phyloP scores from a whole-genome alignment of 352 stramenopile species.

The Phytophthora cactorum region DNA sequence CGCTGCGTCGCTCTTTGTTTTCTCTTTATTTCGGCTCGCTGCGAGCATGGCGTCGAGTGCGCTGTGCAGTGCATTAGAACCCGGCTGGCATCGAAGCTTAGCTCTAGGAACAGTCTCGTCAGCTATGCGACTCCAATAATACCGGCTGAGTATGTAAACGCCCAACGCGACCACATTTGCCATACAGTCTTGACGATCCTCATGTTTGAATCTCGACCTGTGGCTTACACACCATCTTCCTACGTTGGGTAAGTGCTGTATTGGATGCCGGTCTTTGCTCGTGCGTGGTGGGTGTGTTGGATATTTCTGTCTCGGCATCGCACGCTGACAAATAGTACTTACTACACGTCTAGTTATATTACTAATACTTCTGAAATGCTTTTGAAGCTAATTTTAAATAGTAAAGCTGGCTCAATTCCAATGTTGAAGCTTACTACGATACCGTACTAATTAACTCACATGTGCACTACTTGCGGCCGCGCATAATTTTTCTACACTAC shows the following conservation, averaged over 20 bases:
- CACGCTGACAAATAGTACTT: too few species aligned
- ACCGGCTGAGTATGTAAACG: conserved; percentile 46
- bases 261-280: too few species aligned
- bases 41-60: conserved; percentile 26
- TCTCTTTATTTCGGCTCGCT: conserved; percentile 28
- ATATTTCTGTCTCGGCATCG: too few species aligned
- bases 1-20: conserved; percentile 25
- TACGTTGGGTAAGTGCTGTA: too few species aligned
- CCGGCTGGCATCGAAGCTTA: conserved; percentile 33
- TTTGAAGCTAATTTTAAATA: background rate
- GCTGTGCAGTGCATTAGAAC: conserved; percentile 29
- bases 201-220: background rate
- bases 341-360: too few species aligned
- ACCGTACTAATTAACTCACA: conserved; percentile 28
- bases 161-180: conserved; percentile 27
- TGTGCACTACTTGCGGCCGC: conserved; percentile 25
- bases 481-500: conserved; percentile 40
- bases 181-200: background rate
- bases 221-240: too few species aligned
- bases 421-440: conserved; percentile 40
- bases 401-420: conserved; percentile 29
- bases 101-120: conserved; percentile 35
- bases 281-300: too few species aligned
- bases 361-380: too few species aligned
- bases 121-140: conserved; percentile 29